Base-by-base conservation (phyloP, 768 basidiomycete genomes). In the Amanita polypyramis region DNA sequence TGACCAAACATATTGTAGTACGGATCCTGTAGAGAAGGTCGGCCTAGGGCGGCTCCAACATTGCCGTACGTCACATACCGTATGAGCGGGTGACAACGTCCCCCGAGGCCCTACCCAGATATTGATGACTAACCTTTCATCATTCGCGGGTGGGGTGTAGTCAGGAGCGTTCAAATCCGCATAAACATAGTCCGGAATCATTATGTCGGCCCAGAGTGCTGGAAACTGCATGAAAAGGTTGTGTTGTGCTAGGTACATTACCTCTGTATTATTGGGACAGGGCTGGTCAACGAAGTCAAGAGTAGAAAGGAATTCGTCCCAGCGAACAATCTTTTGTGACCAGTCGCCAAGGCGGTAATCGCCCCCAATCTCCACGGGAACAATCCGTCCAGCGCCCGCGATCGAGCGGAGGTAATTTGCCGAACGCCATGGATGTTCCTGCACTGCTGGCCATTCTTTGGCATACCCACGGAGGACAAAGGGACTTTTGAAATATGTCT, bases 221-320 rank as follows among this genome's bases (percentile, higher is more conserved):
- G 92, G 93, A 54, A 98, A 92, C 61, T 99, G 96, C 34, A 65
- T 66, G 50, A 94, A 70, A 11, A 99, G 74, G 55, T 80, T 76
- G 65, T 99, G 83, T 59, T 99, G 96, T 0, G 96, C 96, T 37
- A 99, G 78, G 62, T 99, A 99, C 32, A 83, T 55, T 11, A 68
- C 60, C 2, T 71, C 59, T 43, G 47, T 53, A 27, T 54, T 52
- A 38, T 48, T 49, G 5, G 49, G 17, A 30, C 37, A 50, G 2
- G 47, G 50, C 45, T 66, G 64, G 35, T 66, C 62, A 36, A 58
- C 55, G n/a, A 66, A 60, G 44, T 66, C 63, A 17, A 72, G 63
- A 33, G 67, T 62, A 49, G 68, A 55, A 5, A 97, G 68, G 60
- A 98, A 93, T 1, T 69, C 70, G 30, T 85, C 79, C 80, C 91